These are phyloP conservation scores for Blepharisma japonicum DNA, from an alignment of 73 alveolate species.

Conservation along the genomic window DNA sequence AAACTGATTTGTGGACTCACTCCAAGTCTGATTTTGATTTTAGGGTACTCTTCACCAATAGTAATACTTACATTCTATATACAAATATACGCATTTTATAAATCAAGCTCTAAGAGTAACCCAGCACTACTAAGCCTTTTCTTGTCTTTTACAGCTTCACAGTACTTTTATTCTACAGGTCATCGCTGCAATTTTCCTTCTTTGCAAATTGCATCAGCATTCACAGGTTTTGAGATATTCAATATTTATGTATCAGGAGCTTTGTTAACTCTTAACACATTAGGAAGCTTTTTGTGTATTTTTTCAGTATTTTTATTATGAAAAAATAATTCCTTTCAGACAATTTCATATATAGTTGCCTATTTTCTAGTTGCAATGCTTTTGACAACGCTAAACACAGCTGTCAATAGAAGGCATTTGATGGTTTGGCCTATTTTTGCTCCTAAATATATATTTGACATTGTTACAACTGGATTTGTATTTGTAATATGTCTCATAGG, in stretches of 20 bases:
- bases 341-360: background rate
- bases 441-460: background rate
- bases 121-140: background rate
- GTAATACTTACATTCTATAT: no score
- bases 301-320: background rate
- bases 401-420: constrained; percentile 28
- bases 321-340: no score
- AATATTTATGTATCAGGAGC: constrained; percentile 23
- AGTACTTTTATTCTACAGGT: constrained; percentile 20
- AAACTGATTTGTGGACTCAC: no score
- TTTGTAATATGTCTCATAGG: no score
- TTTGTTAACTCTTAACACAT: constrained; percentile 25
- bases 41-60: no score
- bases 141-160: background rate
- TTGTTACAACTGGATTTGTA: no score
- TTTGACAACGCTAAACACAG: constrained; percentile 1
- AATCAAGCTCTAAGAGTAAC: no score
- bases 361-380: constrained; percentile 24
- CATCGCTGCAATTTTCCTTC: constrained; percentile 31
- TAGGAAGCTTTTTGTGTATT: background rate
- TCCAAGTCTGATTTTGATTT: no score
- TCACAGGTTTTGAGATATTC: constrained; percentile 37
- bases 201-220: constrained; percentile 32
- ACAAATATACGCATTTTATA: no score
- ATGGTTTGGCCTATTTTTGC: constrained; percentile 29